Percentiles rank a stretch among this genome's conserved stretches.
phyloP scores from a whole-genome alignment of 495 filamentous ascomycete species.

The Extremus antarcticus region DNA sequence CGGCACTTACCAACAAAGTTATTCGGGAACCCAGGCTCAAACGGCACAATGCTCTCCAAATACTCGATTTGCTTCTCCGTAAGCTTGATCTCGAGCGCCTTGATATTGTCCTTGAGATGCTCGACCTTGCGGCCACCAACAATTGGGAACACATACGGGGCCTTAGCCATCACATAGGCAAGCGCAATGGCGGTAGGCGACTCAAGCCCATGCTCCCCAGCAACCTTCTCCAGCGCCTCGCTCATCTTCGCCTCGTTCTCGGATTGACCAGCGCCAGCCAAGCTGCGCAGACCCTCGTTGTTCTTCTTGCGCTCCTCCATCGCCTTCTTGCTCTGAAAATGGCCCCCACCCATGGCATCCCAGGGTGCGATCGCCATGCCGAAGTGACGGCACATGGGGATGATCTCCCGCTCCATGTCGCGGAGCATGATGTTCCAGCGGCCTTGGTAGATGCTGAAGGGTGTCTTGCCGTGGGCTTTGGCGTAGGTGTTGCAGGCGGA shows the following conservation, averaged over 20 bases:
- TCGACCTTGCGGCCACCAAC: conserved; percentile 57
- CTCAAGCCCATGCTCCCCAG: conserved; percentile 27
- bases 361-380: conserved; percentile 34
- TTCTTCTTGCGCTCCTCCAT: conserved; percentile 21
- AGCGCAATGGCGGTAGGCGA: conserved; percentile 43
- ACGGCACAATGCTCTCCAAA: conserved; percentile 40
- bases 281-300: conserved; percentile 20
- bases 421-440: conserved; percentile 43
- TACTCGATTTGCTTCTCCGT: conserved; percentile 45
- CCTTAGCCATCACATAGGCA: conserved; percentile 63
- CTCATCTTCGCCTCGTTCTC: conserved; percentile 43
- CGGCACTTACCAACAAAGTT: conserved; percentile 32
- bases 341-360: conserved; percentile 29
- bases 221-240: conserved; percentile 47
- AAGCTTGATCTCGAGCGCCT: conserved; percentile 25
- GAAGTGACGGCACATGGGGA: conserved; percentile 40
- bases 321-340: conserved; percentile 25
- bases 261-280: conserved; percentile 9
- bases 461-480: conserved; percentile 39
- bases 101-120: conserved; percentile 51
- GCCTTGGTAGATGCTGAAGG: conserved; percentile 57
- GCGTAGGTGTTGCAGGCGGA: conserved; percentile 26
- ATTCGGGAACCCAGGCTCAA: conserved; percentile 43
- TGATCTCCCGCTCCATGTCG: conserved; percentile 41
- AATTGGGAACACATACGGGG: conserved; percentile 65